These are phyloP conservation scores for Abortiporus biennis DNA, from an alignment of 1,284 basidiomycete species.

Conservation along the genomic window DNA sequence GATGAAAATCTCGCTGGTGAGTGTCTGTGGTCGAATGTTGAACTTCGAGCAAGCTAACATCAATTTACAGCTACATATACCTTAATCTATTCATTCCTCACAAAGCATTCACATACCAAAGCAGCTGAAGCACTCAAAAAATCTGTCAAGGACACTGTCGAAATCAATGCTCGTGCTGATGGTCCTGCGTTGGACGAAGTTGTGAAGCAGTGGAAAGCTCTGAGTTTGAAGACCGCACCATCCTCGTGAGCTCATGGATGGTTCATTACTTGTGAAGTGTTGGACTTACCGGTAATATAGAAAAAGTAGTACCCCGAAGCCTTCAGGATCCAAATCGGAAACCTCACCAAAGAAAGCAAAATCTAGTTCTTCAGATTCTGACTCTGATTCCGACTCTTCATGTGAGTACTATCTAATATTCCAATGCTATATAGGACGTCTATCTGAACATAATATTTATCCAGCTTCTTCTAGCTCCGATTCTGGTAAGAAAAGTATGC, in stretches of 20 bases:
- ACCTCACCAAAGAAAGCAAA: conserved; percentile 16
- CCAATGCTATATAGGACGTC: background rate
- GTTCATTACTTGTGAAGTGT: background rate
- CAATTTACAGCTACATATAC: conserved; percentile 54
- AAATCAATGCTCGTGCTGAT: conserved; percentile 42
- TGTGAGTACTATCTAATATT: conserved; percentile 4
- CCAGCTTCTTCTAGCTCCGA: too few relatives aligned
- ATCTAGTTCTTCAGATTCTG: conserved; percentile 25
- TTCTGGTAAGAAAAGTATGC: too few relatives aligned
- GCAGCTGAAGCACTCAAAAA: conserved; percentile 50
- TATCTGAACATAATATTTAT: too few relatives aligned
- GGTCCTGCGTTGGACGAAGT: conserved; percentile 56
- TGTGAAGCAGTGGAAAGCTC: conserved; percentile 52
- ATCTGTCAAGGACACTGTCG: conserved; percentile 52
- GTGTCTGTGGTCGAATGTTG: conserved; percentile 3
- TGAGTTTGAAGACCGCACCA: too few relatives aligned
- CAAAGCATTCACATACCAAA: conserved; percentile 53
- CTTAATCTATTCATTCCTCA: conserved; percentile 68
- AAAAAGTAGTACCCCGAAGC: too few relatives aligned
- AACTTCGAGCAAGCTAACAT: background rate
- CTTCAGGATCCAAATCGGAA: too few relatives aligned
- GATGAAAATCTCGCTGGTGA: conserved; percentile 20
- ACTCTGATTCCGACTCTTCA: conserved; percentile 14
- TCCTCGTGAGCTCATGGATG: background rate
- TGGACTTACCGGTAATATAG: too few relatives aligned